phyloP scores from a whole-genome alignment of 2,329 filamentous ascomycete species.

The Cladobotryum protrusum region DNA sequence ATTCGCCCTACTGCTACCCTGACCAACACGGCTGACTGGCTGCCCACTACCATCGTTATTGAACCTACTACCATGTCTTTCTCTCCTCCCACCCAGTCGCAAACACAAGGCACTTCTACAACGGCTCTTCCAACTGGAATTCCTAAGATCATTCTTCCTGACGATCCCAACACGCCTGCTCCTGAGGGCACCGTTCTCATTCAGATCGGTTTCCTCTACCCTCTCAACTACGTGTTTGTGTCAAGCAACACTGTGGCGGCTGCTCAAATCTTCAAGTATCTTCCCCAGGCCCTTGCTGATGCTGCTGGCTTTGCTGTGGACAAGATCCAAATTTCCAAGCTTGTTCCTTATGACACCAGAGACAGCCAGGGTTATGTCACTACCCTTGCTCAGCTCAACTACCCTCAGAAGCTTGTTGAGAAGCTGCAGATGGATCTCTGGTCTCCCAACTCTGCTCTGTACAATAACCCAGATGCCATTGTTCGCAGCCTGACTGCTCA shows the following conservation, averaged over 20 bases:
- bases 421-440: constrained; percentile 63
- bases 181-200: constrained; percentile 65
- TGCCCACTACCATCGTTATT: constrained; percentile 57
- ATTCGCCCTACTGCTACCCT: constrained; percentile 38
- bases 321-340: constrained; percentile 60
- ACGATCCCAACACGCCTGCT: constrained; percentile 43
- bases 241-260: constrained; percentile 64
- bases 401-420: constrained; percentile 64
- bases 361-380: constrained; percentile 69
- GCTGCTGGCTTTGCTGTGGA: constrained; percentile 50
- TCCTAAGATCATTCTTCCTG: constrained; percentile 70
- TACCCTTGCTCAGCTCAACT: constrained; percentile 62
- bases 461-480: constrained; percentile 61
- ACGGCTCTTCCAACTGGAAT: constrained; percentile 58
- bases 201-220: constrained; percentile 77
- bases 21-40: constrained; percentile 38
- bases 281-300: constrained; percentile 65
- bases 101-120: constrained; percentile 34
- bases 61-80: constrained; percentile 38
- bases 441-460: constrained; percentile 66
- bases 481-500: constrained; percentile 67
- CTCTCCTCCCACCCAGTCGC: constrained; percentile 22
- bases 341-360: constrained; percentile 72
- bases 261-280: constrained; percentile 74
- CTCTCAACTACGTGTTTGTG: constrained; percentile 80